Percentiles rank a stretch among this genome's conserved stretches.
Evolutionary conservation across 1,284 basidiomycete genomes (phyloP).

Genomic region (Phlebopus sp.): DNA sequence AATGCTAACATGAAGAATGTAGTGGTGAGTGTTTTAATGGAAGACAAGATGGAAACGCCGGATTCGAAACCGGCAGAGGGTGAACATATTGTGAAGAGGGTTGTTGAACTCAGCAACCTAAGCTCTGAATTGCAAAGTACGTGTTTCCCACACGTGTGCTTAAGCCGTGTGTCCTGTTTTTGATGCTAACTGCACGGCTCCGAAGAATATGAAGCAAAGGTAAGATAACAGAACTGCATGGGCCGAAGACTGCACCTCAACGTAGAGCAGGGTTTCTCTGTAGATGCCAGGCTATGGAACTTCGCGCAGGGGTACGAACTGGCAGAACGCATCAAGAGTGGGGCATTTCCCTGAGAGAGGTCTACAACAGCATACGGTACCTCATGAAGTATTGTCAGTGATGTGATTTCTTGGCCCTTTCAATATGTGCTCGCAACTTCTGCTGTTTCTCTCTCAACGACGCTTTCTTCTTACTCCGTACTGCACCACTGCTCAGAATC

Average conservation of each 20-base stretch:
- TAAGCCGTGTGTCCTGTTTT: neutral
- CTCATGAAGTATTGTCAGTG: conserved; percentile 22
- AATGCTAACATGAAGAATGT: conserved; percentile 81
- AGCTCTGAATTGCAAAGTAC: conserved; percentile 65
- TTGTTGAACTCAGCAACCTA: conserved; percentile 69
- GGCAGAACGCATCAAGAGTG: conserved; percentile 34
- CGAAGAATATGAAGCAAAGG: conserved; percentile 66
- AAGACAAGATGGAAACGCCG: conserved; percentile 58
- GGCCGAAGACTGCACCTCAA: conserved; percentile 1
- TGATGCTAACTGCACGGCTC: neutral
- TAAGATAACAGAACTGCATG: conserved; percentile 18
- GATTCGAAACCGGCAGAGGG: conserved; percentile 73
- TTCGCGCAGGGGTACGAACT: conserved; percentile 71
- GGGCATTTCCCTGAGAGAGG: conserved; percentile 13
- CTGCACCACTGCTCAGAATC: conserved; percentile 74
- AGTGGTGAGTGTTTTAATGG: conserved; percentile 58
- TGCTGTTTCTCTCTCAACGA: conserved; percentile 84
- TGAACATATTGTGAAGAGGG: conserved; percentile 74
- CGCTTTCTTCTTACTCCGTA: conserved; percentile 85
- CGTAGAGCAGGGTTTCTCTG: conserved; percentile 56
- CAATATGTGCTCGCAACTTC: conserved; percentile 70
- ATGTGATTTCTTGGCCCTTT: conserved; percentile 61
- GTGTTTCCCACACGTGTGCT: conserved; percentile 1
- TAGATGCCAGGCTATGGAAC: conserved; percentile 76
- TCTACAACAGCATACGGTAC: neutral